phyloP scores from a whole-genome alignment of 805 yeast species.

The Candida coquimbonensis region DNA sequence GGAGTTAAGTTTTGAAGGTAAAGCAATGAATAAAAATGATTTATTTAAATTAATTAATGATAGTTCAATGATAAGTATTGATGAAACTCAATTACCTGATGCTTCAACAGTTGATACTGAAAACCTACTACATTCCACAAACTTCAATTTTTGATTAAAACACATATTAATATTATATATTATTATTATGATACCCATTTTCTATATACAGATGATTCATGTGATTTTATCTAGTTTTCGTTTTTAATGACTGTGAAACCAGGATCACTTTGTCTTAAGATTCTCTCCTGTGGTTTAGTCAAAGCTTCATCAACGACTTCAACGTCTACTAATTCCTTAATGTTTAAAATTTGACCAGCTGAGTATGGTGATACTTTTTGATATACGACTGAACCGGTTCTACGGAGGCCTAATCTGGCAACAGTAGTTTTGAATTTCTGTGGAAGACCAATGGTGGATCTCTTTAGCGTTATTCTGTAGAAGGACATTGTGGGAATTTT shows the following conservation, averaged over 20 bases:
- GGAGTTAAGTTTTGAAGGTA: conserved; percentile 39
- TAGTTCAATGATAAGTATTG: conserved; percentile 1
- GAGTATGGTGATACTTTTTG: conserved; percentile 67
- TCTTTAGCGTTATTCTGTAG: conserved; percentile 65
- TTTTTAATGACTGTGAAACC: conserved; percentile 44
- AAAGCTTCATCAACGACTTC: conserved; percentile 56
- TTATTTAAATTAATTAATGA: conserved; percentile 32
- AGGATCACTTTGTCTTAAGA: conserved; percentile 48
- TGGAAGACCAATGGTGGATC: conserved; percentile 86
- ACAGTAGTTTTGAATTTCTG: conserved; percentile 57
- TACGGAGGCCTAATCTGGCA: conserved; percentile 64
- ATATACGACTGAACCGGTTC: conserved; percentile 67
- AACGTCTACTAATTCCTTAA: conserved; percentile 82
- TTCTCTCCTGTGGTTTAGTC: conserved; percentile 44
- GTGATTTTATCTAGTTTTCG: background rate
- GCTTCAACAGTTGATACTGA: conserved; percentile 14
- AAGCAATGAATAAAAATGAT: conserved; percentile 37
- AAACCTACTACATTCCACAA: conserved; percentile 19
- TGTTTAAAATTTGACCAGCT: conserved; percentile 77
- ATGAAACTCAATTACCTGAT: background rate
- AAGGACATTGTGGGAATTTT: conserved; percentile 26
- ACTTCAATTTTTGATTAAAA: conserved; percentile 10
- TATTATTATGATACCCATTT: background rate
- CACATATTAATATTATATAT: background rate
- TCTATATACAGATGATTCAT: background rate